These are phyloP conservation scores for Senecio squalidus DNA, from an alignment of 140 eudicot species.

Conservation along the genomic window DNA sequence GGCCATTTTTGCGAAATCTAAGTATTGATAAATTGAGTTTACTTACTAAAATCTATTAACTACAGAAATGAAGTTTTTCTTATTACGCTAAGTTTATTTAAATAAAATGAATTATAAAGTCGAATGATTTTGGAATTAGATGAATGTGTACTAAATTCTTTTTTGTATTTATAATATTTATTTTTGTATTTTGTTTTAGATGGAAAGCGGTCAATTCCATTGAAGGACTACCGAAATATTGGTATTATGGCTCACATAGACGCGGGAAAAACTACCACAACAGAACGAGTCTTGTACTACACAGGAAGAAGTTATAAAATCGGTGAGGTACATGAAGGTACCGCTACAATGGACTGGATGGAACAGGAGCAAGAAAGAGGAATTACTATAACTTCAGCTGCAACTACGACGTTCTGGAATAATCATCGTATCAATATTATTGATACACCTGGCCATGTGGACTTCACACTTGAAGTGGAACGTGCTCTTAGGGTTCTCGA, in stretches of 20 bases:
- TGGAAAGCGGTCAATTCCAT: conserved; percentile 58
- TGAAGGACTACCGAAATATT: conserved; percentile 85
- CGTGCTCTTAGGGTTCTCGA: conserved; percentile 96
- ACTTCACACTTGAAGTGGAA: conserved; percentile 97
- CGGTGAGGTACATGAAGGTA: conserved; percentile 97
- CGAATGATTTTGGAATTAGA: not conserved
- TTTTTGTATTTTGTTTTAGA: not conserved
- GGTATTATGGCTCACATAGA: conserved; percentile 99
- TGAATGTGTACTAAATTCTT: not conserved
- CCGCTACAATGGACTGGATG: conserved; percentile 99
- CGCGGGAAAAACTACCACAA: conserved; percentile 98
- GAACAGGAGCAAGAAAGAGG: conserved; percentile 99
- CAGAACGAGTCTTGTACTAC: conserved; percentile 84
- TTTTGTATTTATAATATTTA: not conserved
- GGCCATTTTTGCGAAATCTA: no score
- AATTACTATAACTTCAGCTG: conserved; percentile 96
- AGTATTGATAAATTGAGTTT: no score
- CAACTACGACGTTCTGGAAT: conserved; percentile 95
- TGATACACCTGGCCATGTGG: conserved; percentile 98
- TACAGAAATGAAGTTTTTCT: no score
- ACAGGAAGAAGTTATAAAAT: conserved; percentile 93
- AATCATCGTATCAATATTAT: conserved; percentile 91
- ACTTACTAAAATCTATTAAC: no score
- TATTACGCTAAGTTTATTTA: no score
- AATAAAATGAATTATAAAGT: not conserved